Evolutionary conservation across 1,284 basidiomycete species (phyloP).

Genomic region (Naganishia liquefaciens): DNA sequence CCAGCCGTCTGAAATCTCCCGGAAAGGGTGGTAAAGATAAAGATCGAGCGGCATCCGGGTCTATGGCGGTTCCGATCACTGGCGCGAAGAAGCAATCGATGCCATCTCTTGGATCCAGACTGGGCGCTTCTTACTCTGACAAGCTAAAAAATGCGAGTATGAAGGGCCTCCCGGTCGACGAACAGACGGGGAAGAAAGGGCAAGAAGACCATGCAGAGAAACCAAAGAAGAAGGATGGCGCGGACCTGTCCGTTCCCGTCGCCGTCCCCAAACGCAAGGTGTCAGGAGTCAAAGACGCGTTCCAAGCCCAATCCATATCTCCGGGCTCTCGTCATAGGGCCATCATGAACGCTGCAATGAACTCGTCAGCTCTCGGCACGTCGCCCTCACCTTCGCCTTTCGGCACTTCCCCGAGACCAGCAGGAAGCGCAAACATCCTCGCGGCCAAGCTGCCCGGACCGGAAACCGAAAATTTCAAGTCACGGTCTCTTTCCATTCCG

Average conservation of each 20-base stretch:
- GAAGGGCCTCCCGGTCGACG: neutral
- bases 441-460: conserved; percentile 42
- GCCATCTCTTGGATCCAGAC: conserved; percentile 25
- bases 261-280: conserved; percentile 23
- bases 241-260: conserved; percentile 2
- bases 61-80: conserved; percentile 16
- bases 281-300: conserved; percentile 13
- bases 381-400: conserved; percentile 41
- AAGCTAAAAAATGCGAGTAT: conserved; percentile 14
- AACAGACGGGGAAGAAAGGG: conserved; percentile 1
- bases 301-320: conserved; percentile 21
- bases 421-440: conserved; percentile 40
- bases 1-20: conserved; percentile 16
- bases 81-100: conserved; percentile 24
- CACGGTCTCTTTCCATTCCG: conserved; percentile 37
- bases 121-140: conserved; percentile 31
- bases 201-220: conserved; percentile 2
- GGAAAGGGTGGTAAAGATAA: conserved; percentile 18
- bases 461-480: conserved; percentile 34
- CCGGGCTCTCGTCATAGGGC: conserved; percentile 28
- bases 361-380: conserved; percentile 17
- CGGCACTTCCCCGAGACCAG: conserved; percentile 40
- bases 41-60: conserved; percentile 7
- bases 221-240: neutral
- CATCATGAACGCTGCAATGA: conserved; percentile 36